Base-by-base conservation (phyloP, 2,329 filamentous ascomycete species). In the Monilinia aucupariae region DNA sequence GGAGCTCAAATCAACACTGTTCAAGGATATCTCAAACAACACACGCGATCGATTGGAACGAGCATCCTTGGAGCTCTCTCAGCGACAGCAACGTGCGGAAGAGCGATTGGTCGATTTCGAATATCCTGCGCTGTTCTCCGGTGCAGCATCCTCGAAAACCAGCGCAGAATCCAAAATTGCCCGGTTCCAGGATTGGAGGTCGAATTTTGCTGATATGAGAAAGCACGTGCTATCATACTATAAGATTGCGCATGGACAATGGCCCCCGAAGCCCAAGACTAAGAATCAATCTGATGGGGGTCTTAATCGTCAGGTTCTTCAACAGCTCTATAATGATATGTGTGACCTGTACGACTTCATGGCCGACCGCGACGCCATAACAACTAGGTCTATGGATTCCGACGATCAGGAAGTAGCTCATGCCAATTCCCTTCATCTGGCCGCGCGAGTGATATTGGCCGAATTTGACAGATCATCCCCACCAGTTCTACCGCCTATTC, bases 381-480 rank as follows among this genome's bases (percentile, higher is more conserved):
- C 93, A 0, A 90, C 90, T 1, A 85, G 93, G 64, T 87, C 88
- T 2, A 85, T 88, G 34, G 81, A 81, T 2, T 80, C 81, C 0
- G 82, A 82, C 22, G 78, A 82, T n/a, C 78, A 83, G 20, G 81
- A 81, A 1, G 81, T 84, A 13, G 80, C 55, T 3, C 52, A 62
- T 32, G 22, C 85, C 32, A 39, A 61, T n/a, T 17, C 50, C n/a
- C 13, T 61, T 20, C 59, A 61, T 45, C 82, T 86, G 47, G 91
- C 90, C 2, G 79, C 97, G 52, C 86, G 93, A 61, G 87, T 86
- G 66, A 83, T 97, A 15, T 81, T 97, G 67, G 87, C 84, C 68
- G 93, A 97, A 76, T 97, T 92, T 71, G 94, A 99, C 73, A 85
- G 89, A 64, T 93, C 90, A 10, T 90, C 88, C 17, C 91, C 93